Conservation (phyloP, 306 rosid species). For the Glycyrrhiza uralensis region DNA sequence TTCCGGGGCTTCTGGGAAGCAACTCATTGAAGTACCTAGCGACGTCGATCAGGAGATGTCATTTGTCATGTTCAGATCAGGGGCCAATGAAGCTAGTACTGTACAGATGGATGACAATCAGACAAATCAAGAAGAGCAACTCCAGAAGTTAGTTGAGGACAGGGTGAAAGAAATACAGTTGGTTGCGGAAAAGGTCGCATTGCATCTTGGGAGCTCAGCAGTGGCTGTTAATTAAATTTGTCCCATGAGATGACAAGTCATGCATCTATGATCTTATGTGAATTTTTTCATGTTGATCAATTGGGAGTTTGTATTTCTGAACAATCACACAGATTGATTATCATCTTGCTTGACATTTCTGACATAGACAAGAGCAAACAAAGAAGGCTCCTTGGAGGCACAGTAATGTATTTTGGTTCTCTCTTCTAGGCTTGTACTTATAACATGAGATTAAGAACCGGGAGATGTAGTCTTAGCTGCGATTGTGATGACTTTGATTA, state of each 20-base stretch:
- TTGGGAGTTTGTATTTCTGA: background rate
- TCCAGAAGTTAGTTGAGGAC: constrained; percentile 65
- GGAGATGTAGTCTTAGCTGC: background rate
- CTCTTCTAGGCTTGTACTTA: background rate
- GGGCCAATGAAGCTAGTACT: constrained; percentile 34
- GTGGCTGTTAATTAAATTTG: background rate
- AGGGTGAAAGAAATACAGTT: constrained; percentile 69
- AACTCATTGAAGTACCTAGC: constrained; percentile 54
- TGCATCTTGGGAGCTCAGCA: constrained; percentile 8
- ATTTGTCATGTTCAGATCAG: constrained; percentile 68
- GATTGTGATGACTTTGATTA: constrained; percentile 20
- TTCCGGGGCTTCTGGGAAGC: constrained; percentile 66
- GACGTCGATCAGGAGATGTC: constrained; percentile 57
- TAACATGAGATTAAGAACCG: constrained; percentile 8
- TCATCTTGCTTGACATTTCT: background rate
- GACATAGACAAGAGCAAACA: background rate
- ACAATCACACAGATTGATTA: background rate
- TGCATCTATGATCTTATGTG: background rate
- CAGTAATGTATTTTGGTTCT: background rate
- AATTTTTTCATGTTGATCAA: background rate
- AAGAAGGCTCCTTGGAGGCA: constrained; percentile 7
- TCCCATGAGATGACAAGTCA: background rate
- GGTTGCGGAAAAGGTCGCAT: constrained; percentile 62
- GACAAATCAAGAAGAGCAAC: constrained; percentile 68
- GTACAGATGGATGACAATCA: constrained; percentile 61